These are phyloP conservation scores for Boletus vermiculosoides DNA, from an alignment of 768 basidiomycete genomes.

Conservation along the genomic window DNA sequence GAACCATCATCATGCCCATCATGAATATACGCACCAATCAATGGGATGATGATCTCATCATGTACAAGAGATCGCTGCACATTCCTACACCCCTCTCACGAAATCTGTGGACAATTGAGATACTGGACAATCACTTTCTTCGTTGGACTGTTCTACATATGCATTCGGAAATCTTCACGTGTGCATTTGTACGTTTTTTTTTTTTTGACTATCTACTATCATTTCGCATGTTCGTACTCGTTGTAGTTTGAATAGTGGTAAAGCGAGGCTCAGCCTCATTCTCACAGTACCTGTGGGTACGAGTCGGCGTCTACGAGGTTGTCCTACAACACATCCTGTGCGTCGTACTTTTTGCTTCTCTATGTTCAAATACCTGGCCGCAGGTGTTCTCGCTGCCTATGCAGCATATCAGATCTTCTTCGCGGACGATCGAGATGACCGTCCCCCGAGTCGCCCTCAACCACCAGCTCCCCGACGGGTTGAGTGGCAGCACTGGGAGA, in stretches of 20 bases:
- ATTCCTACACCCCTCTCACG: neutral
- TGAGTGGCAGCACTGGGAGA: no score
- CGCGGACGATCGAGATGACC: slow-evolving; percentile 6
- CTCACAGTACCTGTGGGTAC: neutral
- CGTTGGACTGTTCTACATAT: slow-evolving; percentile 1
- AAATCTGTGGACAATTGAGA: slow-evolving; percentile 14
- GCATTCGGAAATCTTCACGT: slow-evolving; percentile 15
- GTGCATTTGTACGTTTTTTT: slow-evolving; percentile 5
- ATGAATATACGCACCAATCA: neutral
- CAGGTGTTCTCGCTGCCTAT: slow-evolving; percentile 11
- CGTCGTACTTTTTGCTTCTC: neutral
- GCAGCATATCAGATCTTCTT: slow-evolving; percentile 12
- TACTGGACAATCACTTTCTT: slow-evolving; percentile 7
- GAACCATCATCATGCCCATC: slow-evolving; percentile 6
- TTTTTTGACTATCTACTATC: slow-evolving; percentile 1
- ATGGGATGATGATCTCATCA: slow-evolving; percentile 17
- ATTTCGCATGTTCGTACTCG: slow-evolving; percentile 7
- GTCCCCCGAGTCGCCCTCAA: neutral
- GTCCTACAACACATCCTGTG: neutral
- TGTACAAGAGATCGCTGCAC: slow-evolving; percentile 5
- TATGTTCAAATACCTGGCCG: slow-evolving; percentile 16
- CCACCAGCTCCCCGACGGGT: no score
- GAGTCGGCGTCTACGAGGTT: neutral
- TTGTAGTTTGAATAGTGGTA: neutral
- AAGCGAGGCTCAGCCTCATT: neutral